Base-by-base conservation (phyloP, 2,329 filamentous ascomycete genomes). In the Chalara sp. region DNA sequence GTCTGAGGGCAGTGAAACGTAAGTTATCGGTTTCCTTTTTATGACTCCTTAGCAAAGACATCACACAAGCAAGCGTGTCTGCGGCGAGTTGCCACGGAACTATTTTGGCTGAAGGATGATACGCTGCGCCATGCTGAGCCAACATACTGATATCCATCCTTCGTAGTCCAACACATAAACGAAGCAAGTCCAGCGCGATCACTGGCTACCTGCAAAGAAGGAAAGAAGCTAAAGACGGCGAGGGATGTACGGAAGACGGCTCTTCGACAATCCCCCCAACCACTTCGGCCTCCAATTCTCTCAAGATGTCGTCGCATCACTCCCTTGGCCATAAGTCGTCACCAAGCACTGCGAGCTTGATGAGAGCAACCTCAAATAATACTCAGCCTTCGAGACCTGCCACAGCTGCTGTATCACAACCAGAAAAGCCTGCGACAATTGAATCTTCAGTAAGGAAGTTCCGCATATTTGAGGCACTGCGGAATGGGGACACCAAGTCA, bases 371-470 rank as follows among this genome's bases (percentile, higher is more conserved):
- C 11, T 59, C 59, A 5, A 63, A 58, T 47, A 12, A 58, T 7
- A 51, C 58, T 7, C 32, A 49, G 8, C 35, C 8, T 8, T 40
- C 58, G 5, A 52, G 51, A 54, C 50, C 50, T 29, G 54, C 55
- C 49, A 47, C 58, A 29, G 21, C 52, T 21, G 48, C 53, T 39
- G 11, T 52, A 28, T 47, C 57, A 4, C 28, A 46, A 13, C 58
- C 54, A 32, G 65, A 65, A 13, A 66, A 65, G 32, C 53, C 58
- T 4, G 53, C 72, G 55, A 83, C 81, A 29, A 87, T 99, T 52
- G 91, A 99, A 66, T 90, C 96, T 68, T 96, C 92, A 0, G 89
- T 99, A 48, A 83, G 87, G 65, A 91, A 95, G 58, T 99, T 99
- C 69, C 84, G 91, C 58, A 82, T 96, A 44, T 96, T 97, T 65